Evolutionary conservation across 2,329 filamentous ascomycete species (phyloP).

Genomic region (Trichoderma asperellum): DNA sequence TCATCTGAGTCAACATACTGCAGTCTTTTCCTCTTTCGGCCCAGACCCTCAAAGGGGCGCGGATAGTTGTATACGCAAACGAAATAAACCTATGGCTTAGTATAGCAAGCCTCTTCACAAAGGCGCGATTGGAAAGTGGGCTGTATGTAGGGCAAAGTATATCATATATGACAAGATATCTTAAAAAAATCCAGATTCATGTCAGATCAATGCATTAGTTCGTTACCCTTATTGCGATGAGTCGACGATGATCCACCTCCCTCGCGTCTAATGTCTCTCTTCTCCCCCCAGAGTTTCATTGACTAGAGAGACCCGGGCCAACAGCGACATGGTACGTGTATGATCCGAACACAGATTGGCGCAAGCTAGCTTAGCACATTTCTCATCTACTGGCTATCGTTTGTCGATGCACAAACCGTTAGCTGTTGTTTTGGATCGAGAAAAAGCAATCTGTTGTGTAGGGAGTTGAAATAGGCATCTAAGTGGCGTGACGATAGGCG

Average conservation of each 20-base stretch:
- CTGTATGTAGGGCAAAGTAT: not conserved
- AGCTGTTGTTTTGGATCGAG: not conserved
- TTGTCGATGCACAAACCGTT: not conserved
- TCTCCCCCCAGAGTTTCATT: not conserved
- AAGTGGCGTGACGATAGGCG: not conserved
- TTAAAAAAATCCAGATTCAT: not conserved
- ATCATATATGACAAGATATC: not conserved
- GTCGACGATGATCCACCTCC: conserved; percentile 19
- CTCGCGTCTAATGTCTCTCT: conserved; percentile 6
- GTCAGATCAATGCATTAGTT: not conserved
- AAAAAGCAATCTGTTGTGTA: not conserved
- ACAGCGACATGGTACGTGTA: not conserved
- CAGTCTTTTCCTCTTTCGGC: not conserved
- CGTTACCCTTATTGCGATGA: not conserved
- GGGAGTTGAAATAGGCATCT: not conserved
- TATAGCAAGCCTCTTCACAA: not conserved
- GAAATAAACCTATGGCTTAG: not conserved
- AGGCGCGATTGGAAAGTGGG: not conserved
- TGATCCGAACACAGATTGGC: conserved; percentile 5
- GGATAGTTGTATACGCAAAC: not conserved
- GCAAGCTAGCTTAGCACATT: not conserved
- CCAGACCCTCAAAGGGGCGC: not conserved
- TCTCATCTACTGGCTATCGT: not conserved
- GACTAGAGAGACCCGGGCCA: not conserved
- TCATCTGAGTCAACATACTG: not conserved